Conservation (phyloP, 2,329 filamentous ascomycete species). For the Macroventuria anomochaeta region DNA sequence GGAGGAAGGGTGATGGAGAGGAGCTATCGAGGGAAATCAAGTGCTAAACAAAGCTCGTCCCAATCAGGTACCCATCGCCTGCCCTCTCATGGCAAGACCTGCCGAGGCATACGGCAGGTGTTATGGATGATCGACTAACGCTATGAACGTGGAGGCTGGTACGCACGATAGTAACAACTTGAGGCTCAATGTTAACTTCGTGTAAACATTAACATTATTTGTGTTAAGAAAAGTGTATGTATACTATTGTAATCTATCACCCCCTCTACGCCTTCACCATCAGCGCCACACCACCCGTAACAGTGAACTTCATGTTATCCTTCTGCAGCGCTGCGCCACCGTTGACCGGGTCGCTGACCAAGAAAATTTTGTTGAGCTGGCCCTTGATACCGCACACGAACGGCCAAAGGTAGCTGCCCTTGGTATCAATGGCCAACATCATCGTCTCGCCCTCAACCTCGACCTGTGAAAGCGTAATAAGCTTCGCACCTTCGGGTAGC, state of each 20-base stretch:
- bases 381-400: constrained; percentile 16
- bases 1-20: too few relatives aligned
- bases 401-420: constrained; percentile 10
- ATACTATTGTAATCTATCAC: background rate
- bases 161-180: background rate
- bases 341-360: constrained; percentile 3
- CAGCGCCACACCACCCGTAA: constrained; percentile 13
- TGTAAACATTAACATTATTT: constrained; percentile 4
- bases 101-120: too few relatives aligned
- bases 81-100: too few relatives aligned
- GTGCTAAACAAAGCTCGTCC: too few relatives aligned
- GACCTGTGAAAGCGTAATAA: constrained; percentile 11
- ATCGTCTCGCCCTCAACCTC: constrained; percentile 12
- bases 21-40: too few relatives aligned
- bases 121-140: too few relatives aligned
- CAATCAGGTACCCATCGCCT: too few relatives aligned
- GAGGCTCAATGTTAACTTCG: background rate
- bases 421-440: constrained; percentile 16
- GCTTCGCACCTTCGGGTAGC: constrained; percentile 13
- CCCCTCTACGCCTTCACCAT: constrained; percentile 3
- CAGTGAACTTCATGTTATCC: constrained; percentile 13
- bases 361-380: constrained; percentile 15
- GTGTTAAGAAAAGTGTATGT: constrained; percentile 2
- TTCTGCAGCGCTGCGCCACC: constrained; percentile 6
- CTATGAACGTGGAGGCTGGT: too few relatives aligned